Percentiles rank a stretch among this genome's conserved stretches.
Conservation (phyloP, 305 asterid genomes). For the Solanum hybrid region DNA sequence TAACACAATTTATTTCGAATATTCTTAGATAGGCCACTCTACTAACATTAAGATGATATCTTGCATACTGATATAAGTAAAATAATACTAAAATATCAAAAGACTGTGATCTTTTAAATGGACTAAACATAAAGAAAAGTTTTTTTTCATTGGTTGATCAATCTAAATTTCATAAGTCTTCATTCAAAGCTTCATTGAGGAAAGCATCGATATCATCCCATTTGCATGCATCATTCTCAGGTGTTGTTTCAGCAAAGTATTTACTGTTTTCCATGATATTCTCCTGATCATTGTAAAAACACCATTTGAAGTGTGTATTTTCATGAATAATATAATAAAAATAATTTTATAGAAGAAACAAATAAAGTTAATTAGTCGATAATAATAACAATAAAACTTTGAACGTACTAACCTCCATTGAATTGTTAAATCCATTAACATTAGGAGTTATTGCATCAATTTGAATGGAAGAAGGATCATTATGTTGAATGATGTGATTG, state of each 20-base stretch:
- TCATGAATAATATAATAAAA: neutral
- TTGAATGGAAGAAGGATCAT: neutral
- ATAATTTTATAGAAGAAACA: neutral
- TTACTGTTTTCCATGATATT: neutral
- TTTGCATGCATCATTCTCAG: neutral
- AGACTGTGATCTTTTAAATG: neutral
- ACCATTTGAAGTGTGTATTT: neutral
- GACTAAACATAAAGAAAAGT: no score
- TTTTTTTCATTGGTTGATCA: neutral
- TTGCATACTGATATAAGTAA: neutral
- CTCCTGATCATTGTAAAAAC: neutral
- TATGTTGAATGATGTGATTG: neutral
- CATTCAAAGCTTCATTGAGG: neutral
- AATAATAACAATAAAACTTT: neutral
- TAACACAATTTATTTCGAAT: neutral
- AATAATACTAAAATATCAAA: neutral
- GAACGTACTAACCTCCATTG: neutral
- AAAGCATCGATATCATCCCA: neutral
- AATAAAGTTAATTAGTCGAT: neutral
- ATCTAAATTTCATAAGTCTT: neutral
- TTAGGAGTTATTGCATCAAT: neutral
- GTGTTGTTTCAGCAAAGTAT: neutral
- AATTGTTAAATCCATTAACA: neutral
- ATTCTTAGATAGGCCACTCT: neutral
- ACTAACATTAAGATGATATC: neutral